These are phyloP conservation scores for Phytophthora pseudosyringae DNA, from an alignment of 352 stramenopile genomes.

Conservation along the genomic window DNA sequence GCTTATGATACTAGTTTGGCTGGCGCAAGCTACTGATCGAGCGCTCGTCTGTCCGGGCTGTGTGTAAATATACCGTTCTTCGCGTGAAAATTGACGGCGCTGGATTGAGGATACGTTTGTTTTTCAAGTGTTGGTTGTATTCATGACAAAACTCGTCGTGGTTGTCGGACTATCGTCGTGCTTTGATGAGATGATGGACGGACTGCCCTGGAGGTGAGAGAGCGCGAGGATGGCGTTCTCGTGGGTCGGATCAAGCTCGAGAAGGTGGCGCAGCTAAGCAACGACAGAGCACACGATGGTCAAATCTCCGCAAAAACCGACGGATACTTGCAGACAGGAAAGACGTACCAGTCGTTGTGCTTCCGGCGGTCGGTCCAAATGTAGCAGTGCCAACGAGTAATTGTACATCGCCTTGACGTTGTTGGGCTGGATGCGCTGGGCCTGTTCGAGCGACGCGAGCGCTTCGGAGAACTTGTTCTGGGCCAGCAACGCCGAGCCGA, in stretches of 20 bases:
- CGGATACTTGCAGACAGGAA: conserved; percentile 11
- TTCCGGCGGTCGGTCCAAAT: conserved; percentile 34
- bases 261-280: conserved; percentile 41
- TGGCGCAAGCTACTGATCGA: neutral
- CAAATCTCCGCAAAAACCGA: conserved; percentile 1
- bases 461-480: conserved; percentile 47
- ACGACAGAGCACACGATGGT: conserved; percentile 2
- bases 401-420: conserved; percentile 75
- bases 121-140: neutral
- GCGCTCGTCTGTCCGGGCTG: conserved; percentile 12
- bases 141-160: neutral
- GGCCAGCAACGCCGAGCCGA: conserved; percentile 60
- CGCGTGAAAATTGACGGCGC: conserved; percentile 10
- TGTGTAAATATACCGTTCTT: conserved; percentile 39
- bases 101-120: neutral
- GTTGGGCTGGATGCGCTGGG: conserved; percentile 55
- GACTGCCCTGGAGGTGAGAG: conserved; percentile 22
- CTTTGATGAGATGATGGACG: neutral
- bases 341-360: conserved; percentile 43
- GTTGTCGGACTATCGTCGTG: neutral
- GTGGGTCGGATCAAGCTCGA: conserved; percentile 47
- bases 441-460: conserved; percentile 44
- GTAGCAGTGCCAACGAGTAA: conserved; percentile 52
- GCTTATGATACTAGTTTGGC: conserved; percentile 27
- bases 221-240: conserved; percentile 44